Conservation (phyloP, 768 basidiomycete genomes). For the Tricholoma bakamatsutake region DNA sequence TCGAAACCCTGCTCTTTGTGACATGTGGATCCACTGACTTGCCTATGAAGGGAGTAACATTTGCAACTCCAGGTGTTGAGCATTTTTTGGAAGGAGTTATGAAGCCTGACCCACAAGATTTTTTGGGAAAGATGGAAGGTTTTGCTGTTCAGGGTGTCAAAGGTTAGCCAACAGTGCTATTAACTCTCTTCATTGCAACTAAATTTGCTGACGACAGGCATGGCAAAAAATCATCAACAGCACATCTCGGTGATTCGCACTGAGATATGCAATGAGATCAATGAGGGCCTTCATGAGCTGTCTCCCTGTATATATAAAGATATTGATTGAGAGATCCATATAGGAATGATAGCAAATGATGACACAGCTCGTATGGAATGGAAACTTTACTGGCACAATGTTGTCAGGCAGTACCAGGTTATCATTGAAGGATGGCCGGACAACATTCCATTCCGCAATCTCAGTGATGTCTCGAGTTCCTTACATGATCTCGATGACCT, state of each 20-base stretch:
- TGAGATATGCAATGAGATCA: conserved; percentile 4
- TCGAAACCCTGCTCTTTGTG: no score
- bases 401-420: not conserved
- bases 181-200: not conserved
- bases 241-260: not conserved
- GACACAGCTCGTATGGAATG: conserved; percentile 8
- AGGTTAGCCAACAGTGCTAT: conserved; percentile 5
- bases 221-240: conserved; percentile 1
- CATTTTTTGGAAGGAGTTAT: no score
- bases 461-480: not conserved
- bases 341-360: conserved; percentile 2
- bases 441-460: no score
- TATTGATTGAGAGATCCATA: not conserved
- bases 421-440: no score
- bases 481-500: conserved; percentile 3
- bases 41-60: no score
- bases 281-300: conserved; percentile 1
- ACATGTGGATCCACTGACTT: no score
- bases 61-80: no score
- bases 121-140: not conserved
- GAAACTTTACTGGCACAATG: conserved; percentile 9
- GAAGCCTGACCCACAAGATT: not conserved
- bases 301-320: not conserved
- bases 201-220: not conserved
- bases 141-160: conserved; percentile 5